Base-by-base conservation (phyloP, 495 filamentous ascomycete species). In the Viridothelium virens region DNA sequence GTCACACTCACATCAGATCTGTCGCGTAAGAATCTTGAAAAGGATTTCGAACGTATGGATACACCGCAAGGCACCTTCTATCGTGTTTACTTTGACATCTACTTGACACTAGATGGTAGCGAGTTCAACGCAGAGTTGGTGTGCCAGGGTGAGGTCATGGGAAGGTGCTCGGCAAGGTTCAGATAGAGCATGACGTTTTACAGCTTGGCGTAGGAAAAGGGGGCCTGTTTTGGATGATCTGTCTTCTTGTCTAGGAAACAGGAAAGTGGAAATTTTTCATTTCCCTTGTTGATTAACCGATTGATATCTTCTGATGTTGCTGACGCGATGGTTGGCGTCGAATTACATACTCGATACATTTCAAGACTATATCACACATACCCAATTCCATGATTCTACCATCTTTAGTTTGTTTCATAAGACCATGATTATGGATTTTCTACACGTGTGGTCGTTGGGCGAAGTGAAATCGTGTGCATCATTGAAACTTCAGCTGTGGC, bases 21-120 rank as follows among this genome's bases (percentile, higher is more conserved):
- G 44, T 96, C 91, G 16, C 88, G 94, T 68, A 98, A 98, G 83
- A 97, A 97, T 75, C 86, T 98, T 1, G 94, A 98, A 77, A 97
- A 96, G 76, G 94, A 98, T 74, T 98, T 98, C 67, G 94, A 98
- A 79, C 86, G 95, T 71, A 98, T 98, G 94, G 94, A 98, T 77
- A 98, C 94, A 3, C 94, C 94, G 1, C 94, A 98, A 75, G 94
- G 94, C 65, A 96, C 92, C 12, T 98, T 98, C 79, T 98, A 98
- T 83, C 89, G 94, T 67, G 87, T 91, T 53, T 89, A 88, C 77
- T 88, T 88, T 69, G 86, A 89, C 72, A 89, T 89, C 66, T 96
- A 96, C 76, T 90, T 98, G 63, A 97, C 94, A 9, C 87, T 98
- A 18, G 94, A 98, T 73, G 94, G 94, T 48, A 92, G 88, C 67